These are phyloP conservation scores for Stereocaulon alpinum DNA, from an alignment of 495 filamentous ascomycete genomes.

Conservation along the genomic window DNA sequence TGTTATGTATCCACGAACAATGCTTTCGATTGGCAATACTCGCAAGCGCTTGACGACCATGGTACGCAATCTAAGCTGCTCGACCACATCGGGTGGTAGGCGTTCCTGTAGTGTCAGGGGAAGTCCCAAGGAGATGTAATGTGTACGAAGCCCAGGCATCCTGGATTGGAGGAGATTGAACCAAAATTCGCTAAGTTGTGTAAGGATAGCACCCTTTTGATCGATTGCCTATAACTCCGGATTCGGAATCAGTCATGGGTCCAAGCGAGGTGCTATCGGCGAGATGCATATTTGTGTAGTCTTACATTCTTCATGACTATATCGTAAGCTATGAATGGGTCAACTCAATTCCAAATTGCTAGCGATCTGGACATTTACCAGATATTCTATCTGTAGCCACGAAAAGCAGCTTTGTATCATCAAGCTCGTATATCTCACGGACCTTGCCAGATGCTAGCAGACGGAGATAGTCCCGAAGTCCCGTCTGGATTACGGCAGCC, in stretches of 20 bases:
- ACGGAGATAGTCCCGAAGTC: slow-evolving; percentile 44
- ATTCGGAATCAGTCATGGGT: slow-evolving; percentile 5
- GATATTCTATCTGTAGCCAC: slow-evolving; percentile 88
- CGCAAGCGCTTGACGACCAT: slow-evolving; percentile 35
- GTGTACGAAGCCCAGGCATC: slow-evolving; percentile 60
- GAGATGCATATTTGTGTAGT: slow-evolving; percentile 5
- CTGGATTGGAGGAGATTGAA: slow-evolving; percentile 58
- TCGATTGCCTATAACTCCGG: slow-evolving; percentile 29
- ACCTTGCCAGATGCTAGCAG: slow-evolving; percentile 65
- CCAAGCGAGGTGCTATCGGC: not conserved
- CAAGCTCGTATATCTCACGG: slow-evolving; percentile 68
- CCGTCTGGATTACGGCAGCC: slow-evolving; percentile 41
- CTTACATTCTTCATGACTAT: slow-evolving; percentile 76
- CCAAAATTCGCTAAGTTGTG: slow-evolving; percentile 76
- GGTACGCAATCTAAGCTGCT: slow-evolving; percentile 6
- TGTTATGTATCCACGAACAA: slow-evolving; percentile 89
- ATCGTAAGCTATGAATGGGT: slow-evolving; percentile 55
- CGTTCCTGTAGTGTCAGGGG: slow-evolving; percentile 43
- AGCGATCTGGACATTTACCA: slow-evolving; percentile 6
- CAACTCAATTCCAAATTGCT: not conserved
- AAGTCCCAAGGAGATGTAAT: slow-evolving; percentile 62
- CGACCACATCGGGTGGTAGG: slow-evolving; percentile 37
- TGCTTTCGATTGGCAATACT: slow-evolving; percentile 66
- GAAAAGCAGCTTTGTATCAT: slow-evolving; percentile 71
- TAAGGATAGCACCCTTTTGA: slow-evolving; percentile 75